A percentile compares a stretch with the other conserved stretches of the same genome.
Conservation (phyloP, 768 basidiomycete genomes). For the Suillus americanus region DNA sequence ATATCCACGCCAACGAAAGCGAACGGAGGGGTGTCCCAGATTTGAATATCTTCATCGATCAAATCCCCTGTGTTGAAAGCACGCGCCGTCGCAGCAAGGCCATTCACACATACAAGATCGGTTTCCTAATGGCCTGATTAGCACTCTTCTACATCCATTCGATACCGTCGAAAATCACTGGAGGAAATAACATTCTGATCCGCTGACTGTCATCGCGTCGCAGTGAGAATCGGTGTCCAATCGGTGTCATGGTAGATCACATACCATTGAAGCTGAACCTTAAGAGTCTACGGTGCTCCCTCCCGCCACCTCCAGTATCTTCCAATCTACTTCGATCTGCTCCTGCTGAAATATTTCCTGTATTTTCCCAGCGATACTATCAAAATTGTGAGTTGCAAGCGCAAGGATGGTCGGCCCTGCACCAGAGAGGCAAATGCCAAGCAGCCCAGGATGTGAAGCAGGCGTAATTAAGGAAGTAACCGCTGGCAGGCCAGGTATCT, state of each 20-base stretch:
- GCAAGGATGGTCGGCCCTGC: conserved; percentile 98
- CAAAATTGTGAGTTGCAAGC: conserved; percentile 83
- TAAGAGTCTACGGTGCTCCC: conserved; percentile 35
- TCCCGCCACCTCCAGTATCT: conserved; percentile 68
- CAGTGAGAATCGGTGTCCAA: background rate
- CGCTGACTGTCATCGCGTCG: background rate
- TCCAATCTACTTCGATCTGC: conserved; percentile 87
- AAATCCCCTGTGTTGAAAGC: background rate
- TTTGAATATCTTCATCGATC: background rate
- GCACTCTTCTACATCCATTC: background rate
- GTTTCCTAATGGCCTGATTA: background rate
- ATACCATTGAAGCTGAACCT: background rate
- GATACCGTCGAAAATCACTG: background rate
- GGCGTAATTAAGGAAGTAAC: conserved; percentile 91
- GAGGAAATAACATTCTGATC: background rate
- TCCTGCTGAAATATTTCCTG: conserved; percentile 67
- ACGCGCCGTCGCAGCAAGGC: background rate
- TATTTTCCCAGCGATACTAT: conserved; percentile 82
- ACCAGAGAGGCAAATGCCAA: conserved; percentile 97
- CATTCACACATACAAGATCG: background rate
- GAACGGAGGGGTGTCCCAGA: background rate
- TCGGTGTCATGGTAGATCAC: background rate
- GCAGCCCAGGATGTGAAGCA: conserved; percentile 84
- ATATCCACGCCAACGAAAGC: background rate
- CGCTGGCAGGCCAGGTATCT: conserved; percentile 96